Evolutionary conservation across 2,329 filamentous ascomycete genomes (phyloP), one percentile per base, ranked within the genome.

Genomic region (Botrytis pseudocinerea): DNA sequence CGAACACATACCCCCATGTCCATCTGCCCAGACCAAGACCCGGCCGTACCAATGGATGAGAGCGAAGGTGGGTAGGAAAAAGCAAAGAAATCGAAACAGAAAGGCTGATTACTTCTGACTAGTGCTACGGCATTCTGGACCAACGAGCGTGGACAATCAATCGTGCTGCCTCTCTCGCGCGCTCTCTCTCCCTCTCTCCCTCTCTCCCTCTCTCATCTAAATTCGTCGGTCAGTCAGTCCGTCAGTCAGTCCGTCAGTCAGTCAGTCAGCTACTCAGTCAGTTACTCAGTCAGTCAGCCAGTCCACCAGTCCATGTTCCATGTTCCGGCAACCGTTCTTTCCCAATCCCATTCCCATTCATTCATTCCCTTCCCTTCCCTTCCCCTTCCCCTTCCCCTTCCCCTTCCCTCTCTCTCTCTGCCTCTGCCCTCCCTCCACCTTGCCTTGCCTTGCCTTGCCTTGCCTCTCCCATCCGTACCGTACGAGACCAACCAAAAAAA

Each of bases 281-380:
- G 10, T n/a, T 10, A 16, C 28, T 59, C 32, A 59, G n/a, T 57
- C 28, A 28, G 16, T 59, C 5, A 59, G 1, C 32, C 54, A 57
- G 16, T 35, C 28, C n/a, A 1, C 25, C 35, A 25, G 5, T 62
- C 35, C 9, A 60, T 38, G 38, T 63, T 18, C n/a, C 25, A 63
- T 63, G 40, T 64, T 64, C 61, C 61, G 61, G 61, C 61, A 64
- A 64, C 74, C 71, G 73, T 70, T 57, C 64, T 42, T 73, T 59
- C 71, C 66, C 73, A 71, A 73, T 74, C 18, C 65, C 25, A 38
- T 18, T 35, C 25, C 54, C 68, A 40, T 16, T 40, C 32, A 35
- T 35, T 35, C 57, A 7, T 38, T n/a, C 32, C 16, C 5, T 25
- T 54, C 28, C 65, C 35, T 32, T 18, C 20, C 20, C 6, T 42